Conservation (phyloP, 176 grass and related monocot genomes). For the Aegilops bicornis region DNA sequence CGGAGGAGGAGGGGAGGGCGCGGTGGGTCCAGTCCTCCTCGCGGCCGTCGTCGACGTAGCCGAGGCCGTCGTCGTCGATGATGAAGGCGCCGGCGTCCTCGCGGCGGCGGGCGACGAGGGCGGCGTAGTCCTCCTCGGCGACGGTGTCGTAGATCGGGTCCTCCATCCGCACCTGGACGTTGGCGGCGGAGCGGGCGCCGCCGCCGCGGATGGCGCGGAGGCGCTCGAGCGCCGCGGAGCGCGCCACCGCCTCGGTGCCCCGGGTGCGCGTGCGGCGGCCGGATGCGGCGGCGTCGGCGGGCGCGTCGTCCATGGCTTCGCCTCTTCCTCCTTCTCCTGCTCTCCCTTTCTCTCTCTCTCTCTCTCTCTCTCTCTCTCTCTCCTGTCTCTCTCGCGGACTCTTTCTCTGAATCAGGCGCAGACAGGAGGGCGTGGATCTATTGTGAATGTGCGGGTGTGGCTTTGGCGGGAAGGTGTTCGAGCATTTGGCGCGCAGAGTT, state of each 20-base stretch:
- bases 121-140: constrained; percentile 76
- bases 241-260: constrained; percentile 42
- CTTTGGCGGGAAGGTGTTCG: constrained; percentile 53
- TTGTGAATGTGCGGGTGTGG: not conserved
- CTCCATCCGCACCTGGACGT: constrained; percentile 69
- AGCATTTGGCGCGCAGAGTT: constrained; percentile 49
- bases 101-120: constrained; percentile 74
- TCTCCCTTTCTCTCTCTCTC: not conserved
- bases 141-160: constrained; percentile 93
- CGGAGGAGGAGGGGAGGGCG: constrained; percentile 53
- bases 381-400: not conserved
- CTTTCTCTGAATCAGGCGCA: not conserved
- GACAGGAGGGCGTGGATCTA: not conserved
- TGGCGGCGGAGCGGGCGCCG: constrained; percentile 35
- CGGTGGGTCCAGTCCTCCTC: constrained; percentile 93
- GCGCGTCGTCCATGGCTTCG: constrained; percentile 39
- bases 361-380: not conserved
- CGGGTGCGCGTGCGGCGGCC: constrained; percentile 63
- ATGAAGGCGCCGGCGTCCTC: constrained; percentile 68
- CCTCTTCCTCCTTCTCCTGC: not conserved
- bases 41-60: constrained; percentile 84
- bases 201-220: constrained; percentile 48
- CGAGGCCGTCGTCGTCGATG: constrained; percentile 83
- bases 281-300: constrained; percentile 30
- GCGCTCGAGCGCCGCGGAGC: constrained; percentile 64